phyloP scores from a whole-genome alignment of 352 stramenopile species.

The Globisporangium splendens region DNA sequence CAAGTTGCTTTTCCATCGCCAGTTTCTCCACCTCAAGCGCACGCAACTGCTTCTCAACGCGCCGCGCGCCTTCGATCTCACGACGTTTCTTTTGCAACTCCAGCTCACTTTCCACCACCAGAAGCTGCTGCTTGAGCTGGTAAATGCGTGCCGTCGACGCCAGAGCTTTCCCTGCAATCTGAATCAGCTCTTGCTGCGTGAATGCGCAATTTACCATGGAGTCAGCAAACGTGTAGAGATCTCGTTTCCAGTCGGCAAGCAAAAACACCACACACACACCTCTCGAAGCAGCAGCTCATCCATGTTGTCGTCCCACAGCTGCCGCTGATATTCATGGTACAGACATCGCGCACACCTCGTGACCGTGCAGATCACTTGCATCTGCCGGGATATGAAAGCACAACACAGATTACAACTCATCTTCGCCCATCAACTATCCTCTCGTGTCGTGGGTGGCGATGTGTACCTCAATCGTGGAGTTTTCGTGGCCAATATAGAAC shows the following conservation, averaged over 20 bases:
- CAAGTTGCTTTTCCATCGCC: constrained; percentile 44
- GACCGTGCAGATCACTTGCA: constrained; percentile 70
- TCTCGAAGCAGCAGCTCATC: constrained; percentile 35
- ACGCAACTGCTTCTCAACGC: constrained; percentile 54
- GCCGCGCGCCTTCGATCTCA: constrained; percentile 57
- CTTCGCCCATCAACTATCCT: too few species aligned
- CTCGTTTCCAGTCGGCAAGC: neutral
- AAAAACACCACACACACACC: constrained; percentile 11
- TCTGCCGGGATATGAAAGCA: constrained; percentile 25
- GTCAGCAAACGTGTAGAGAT: too few species aligned
- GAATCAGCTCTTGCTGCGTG: constrained; percentile 21
- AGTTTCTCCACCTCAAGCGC: constrained; percentile 47
- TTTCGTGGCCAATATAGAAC: constrained; percentile 57
- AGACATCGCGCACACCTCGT: constrained; percentile 54
- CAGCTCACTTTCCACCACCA: constrained; percentile 29
- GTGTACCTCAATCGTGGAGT: constrained; percentile 60
- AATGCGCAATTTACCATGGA: neutral
- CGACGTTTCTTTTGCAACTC: constrained; percentile 61
- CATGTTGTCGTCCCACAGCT: constrained; percentile 73
- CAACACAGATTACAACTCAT: too few species aligned
- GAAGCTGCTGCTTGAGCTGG: constrained; percentile 36
- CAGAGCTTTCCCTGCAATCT: constrained; percentile 48
- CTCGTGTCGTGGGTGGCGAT: too few species aligned
- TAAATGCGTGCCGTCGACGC: constrained; percentile 43
- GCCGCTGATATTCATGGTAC: constrained; percentile 77